These are phyloP conservation scores for Gastrodia elata DNA, from an alignment of 106 monocot species.

Conservation along the genomic window DNA sequence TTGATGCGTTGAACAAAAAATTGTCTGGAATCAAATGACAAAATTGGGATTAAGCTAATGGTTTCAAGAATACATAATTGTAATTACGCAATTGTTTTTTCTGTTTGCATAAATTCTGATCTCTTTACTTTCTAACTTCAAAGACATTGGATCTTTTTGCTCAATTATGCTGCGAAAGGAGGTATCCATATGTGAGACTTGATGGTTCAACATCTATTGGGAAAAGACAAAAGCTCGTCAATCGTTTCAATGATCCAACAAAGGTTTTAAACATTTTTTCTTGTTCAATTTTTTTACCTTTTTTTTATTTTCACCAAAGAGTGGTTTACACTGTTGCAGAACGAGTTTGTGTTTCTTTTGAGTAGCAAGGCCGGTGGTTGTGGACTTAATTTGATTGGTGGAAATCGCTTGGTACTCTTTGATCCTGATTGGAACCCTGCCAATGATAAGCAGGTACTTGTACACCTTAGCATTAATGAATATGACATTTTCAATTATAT, in stretches of 20 bases:
- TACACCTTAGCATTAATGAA: not conserved
- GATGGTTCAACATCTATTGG: conserved; percentile 94
- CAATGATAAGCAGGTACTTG: conserved; percentile 85
- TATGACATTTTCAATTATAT: not conserved
- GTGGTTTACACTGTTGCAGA: conserved; percentile 32
- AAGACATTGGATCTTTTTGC: conserved; percentile 94
- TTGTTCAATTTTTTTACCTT: not conserved
- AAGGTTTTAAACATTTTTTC: conserved; percentile 31
- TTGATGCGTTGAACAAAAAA: not conserved
- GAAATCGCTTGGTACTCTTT: conserved; percentile 94
- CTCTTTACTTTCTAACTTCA: conserved; percentile 4
- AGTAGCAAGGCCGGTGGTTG: conserved; percentile 99
- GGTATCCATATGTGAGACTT: conserved; percentile 84
- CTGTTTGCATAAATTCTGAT: not conserved
- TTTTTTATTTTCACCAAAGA: conserved; percentile 1
- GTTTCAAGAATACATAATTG: not conserved
- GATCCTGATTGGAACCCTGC: conserved; percentile 99
- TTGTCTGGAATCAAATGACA: not conserved
- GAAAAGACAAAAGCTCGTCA: conserved; percentile 94
- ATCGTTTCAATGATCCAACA: conserved; percentile 82
- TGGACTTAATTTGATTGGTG: conserved; percentile 97
- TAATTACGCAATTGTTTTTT: not conserved
- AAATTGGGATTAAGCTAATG: not conserved
- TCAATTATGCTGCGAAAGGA: conserved; percentile 94
- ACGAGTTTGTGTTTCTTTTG: conserved; percentile 95